Evolutionary conservation across 495 filamentous ascomycete species (phyloP).

Genomic region (Neurospora hispaniola): DNA sequence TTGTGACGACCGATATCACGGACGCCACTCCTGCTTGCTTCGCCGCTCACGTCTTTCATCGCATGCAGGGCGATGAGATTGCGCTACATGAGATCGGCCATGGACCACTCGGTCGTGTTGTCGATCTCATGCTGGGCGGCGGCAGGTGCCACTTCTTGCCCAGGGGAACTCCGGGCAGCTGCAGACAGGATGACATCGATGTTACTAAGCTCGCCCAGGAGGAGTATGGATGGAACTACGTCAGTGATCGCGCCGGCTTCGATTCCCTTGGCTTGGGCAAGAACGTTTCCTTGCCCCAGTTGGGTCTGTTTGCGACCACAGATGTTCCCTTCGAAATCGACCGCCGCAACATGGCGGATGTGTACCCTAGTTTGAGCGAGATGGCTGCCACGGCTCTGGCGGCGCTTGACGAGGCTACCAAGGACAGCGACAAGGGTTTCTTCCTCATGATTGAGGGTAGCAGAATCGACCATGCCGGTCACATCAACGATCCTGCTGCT

Average conservation of each 20-base stretch:
- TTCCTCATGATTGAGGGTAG: conserved; percentile 98
- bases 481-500: conserved; percentile 88
- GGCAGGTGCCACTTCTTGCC: conserved; percentile 89
- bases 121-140: conserved; percentile 87
- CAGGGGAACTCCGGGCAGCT: conserved; percentile 65
- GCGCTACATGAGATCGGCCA: conserved; percentile 79
- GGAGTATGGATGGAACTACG: conserved; percentile 68
- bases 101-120: conserved; percentile 71
- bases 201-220: conserved; percentile 55
- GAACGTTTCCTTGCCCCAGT: conserved; percentile 63
- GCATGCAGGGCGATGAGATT: conserved; percentile 77
- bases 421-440: conserved; percentile 82
- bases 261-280: conserved; percentile 62
- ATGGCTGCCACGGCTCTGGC: conserved; percentile 78
- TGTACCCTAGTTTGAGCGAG: conserved; percentile 83
- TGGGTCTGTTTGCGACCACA: conserved; percentile 73
- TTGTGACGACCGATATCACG: conserved; percentile 90
- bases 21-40: conserved; percentile 98
- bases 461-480: conserved; percentile 91
- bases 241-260: conserved; percentile 62
- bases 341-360: conserved; percentile 60
- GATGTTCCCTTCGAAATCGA: conserved; percentile 94
- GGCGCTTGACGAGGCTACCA: conserved; percentile 72
- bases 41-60: conserved; percentile 72
- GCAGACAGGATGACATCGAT: conserved; percentile 63